A percentile compares a stretch with the other conserved stretches of the same genome.
Evolutionary conservation across 208 protist species (phyloP).

Genomic region (Naegleria fowleri): DNA sequence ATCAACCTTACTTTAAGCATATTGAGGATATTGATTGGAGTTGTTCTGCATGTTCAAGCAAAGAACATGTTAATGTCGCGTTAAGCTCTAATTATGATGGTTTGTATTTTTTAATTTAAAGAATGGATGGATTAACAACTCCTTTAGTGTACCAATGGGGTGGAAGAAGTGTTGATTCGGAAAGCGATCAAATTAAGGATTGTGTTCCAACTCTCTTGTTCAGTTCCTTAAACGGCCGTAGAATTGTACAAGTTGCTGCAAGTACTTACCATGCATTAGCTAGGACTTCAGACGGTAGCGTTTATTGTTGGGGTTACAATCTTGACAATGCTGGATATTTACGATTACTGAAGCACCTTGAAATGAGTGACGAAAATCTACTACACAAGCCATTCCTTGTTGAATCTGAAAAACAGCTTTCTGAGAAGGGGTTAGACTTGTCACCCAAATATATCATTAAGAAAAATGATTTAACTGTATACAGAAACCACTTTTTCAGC

Average conservation of each 20-base stretch:
- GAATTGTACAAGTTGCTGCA: neutral
- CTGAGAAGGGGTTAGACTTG: neutral
- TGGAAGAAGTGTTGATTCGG: neutral
- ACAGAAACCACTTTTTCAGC: slow-evolving; percentile 14
- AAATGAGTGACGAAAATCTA: neutral
- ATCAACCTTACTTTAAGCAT: neutral
- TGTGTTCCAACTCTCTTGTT: neutral
- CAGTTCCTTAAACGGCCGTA: neutral
- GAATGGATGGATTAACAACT: too few species aligned
- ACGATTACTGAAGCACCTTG: neutral
- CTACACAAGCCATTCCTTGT: neutral
- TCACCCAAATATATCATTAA: neutral
- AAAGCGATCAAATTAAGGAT: neutral
- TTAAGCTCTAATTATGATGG: neutral
- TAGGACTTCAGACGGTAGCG: neutral
- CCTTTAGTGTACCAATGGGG: slow-evolving; percentile 9
- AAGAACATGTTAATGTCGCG: neutral
- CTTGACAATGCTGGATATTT: neutral
- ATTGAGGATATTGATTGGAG: neutral
- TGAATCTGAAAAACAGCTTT: neutral
- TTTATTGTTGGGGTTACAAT: neutral
- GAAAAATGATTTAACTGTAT: neutral
- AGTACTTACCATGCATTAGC: neutral
- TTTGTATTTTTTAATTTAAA: neutral
- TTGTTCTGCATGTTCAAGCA: neutral